A percentile compares a stretch with the other conserved stretches of the same genome.
Conservation (phyloP, 805 yeast genomes). For the Tetrapisispora namnaoensis region DNA sequence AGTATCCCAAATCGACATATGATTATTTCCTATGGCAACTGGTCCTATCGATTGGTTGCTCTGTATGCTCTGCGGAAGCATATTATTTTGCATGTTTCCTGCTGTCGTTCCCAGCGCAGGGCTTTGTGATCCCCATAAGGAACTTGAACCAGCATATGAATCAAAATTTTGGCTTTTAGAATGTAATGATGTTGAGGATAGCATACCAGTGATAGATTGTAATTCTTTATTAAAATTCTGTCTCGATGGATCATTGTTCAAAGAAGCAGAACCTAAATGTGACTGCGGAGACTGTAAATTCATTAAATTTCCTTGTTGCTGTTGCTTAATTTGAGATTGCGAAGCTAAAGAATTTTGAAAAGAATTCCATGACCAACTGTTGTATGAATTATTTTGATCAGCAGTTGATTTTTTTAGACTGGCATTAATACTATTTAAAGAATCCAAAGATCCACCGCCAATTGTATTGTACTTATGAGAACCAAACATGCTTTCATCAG, state of each 20-base stretch:
- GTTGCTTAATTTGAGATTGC: neutral
- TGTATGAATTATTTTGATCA: neutral
- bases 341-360: neutral
- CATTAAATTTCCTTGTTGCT: neutral
- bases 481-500: neutral
- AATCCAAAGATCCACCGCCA: neutral
- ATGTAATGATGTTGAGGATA: conserved; percentile 19
- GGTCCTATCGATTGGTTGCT: neutral
- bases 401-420: neutral
- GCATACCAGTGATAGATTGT: conserved; percentile 18
- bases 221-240: conserved; percentile 20
- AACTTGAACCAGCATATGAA: conserved; percentile 3
- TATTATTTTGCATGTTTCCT: neutral
- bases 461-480: neutral
- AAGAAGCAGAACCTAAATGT: neutral
- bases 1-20: conserved; percentile 25
- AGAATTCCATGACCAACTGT: conserved; percentile 2
- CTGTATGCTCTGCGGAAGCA: neutral
- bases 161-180: conserved; percentile 4
- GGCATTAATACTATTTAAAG: neutral
- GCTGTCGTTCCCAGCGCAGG: neutral
- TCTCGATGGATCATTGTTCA: conserved; percentile 7
- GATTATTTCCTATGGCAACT: conserved; percentile 1
- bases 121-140: conserved; percentile 14
- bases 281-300: conserved; percentile 1